Percentiles rank a stretch among this genome's conserved stretches.
Conservation (phyloP, 495 filamentous ascomycete species). For the Darksidea phi region DNA sequence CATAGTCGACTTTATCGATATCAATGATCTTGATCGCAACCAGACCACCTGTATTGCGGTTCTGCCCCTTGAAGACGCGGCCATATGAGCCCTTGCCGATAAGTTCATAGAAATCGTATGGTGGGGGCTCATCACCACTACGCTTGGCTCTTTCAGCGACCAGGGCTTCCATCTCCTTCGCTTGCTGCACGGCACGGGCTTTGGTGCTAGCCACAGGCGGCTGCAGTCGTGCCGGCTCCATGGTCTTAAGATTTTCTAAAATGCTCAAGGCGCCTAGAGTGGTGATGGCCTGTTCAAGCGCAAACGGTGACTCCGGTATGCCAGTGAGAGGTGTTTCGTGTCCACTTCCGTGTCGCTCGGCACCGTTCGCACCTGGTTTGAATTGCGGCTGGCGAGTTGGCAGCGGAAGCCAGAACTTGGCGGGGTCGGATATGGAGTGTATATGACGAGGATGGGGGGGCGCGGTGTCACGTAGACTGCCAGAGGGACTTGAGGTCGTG, state of each 20-base stretch:
- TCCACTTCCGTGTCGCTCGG: no score
- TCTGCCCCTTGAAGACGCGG: slow-evolving; percentile 83
- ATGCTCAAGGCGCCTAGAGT: neutral
- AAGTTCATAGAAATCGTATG: slow-evolving; percentile 81
- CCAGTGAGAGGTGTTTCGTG: no score
- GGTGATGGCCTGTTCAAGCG: no score
- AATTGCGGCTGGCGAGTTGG: no score
- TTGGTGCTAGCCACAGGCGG: slow-evolving; percentile 30
- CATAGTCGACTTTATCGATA: slow-evolving; percentile 81
- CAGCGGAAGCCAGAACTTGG: neutral
- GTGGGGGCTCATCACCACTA: slow-evolving; percentile 43
- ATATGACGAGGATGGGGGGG: neutral
- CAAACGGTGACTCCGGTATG: no score
- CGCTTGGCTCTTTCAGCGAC: slow-evolving; percentile 41
- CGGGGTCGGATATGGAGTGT: slow-evolving; percentile 1
- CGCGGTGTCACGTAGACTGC: neutral
- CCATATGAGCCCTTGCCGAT: slow-evolving; percentile 97
- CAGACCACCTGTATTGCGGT: slow-evolving; percentile 59
- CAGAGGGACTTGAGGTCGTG: neutral
- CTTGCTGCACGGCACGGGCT: slow-evolving; percentile 88
- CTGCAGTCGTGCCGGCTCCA: slow-evolving; percentile 28
- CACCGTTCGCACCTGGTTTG: no score
- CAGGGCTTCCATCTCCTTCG: slow-evolving; percentile 80
- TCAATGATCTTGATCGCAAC: slow-evolving; percentile 96
- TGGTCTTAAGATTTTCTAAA: slow-evolving; percentile 4